Conservation (phyloP, 352 stramenopile genomes). For the Globisporangium paroecandrum region DNA sequence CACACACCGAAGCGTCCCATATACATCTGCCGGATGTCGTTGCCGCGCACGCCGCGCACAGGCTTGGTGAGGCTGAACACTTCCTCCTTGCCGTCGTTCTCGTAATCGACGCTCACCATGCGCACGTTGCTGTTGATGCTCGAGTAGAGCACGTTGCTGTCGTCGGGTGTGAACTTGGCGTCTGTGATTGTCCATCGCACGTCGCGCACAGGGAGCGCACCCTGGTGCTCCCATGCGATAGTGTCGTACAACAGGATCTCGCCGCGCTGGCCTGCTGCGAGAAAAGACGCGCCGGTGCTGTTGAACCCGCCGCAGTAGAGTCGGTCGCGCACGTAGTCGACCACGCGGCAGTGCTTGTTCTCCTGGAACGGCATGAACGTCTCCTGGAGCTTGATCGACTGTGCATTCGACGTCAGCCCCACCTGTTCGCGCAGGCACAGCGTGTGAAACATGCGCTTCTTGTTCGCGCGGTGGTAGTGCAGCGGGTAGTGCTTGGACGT, state of each 20-base stretch:
- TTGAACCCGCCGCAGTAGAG: conserved; percentile 84
- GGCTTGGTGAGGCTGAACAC: conserved; percentile 42
- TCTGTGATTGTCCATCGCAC: conserved; percentile 83
- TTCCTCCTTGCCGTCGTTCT: conserved; percentile 43
- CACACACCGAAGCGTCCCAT: conserved; percentile 70
- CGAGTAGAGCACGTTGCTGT: conserved; percentile 71
- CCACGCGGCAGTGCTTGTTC: conserved; percentile 69
- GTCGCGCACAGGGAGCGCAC: conserved; percentile 56
- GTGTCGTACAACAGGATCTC: conserved; percentile 80
- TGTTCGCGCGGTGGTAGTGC: conserved; percentile 27
- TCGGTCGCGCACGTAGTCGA: conserved; percentile 64
- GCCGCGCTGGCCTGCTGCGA: conserved; percentile 61
- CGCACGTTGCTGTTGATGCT: conserved; percentile 81
- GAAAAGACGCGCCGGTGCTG: conserved; percentile 58
- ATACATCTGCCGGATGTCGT: conserved; percentile 11
- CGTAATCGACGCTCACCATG: conserved; percentile 68
- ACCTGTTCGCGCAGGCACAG: conserved; percentile 69
- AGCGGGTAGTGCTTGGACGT: conserved; percentile 17
- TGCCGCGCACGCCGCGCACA: conserved; percentile 27
- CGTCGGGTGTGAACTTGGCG: conserved; percentile 76
- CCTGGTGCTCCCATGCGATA: conserved; percentile 52
- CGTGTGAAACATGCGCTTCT: conserved; percentile 51
- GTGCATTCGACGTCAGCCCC: conserved; percentile 51
- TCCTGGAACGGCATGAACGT: conserved; percentile 80
- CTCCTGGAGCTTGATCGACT: conserved; percentile 72